Base-by-base conservation (phyloP, 441 rosid species). In the Omphalea diandra region DNA sequence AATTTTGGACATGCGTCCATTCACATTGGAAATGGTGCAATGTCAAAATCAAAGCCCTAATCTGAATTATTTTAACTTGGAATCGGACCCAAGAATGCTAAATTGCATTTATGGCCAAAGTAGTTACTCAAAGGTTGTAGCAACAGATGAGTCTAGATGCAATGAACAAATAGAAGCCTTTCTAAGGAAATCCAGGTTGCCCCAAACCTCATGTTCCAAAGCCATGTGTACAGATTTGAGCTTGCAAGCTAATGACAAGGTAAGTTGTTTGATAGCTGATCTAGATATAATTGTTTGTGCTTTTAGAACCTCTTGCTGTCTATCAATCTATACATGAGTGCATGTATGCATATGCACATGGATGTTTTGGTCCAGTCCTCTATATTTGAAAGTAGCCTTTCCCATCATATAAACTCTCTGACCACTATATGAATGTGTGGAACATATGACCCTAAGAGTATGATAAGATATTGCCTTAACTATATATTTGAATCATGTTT, bases 1-100 rank as follows among this genome's bases (percentile, higher is more conserved):
- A 56, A 79, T 85, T 65, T 78, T 94, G 79, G 77, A 94, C 83
- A 79, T 91, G 75, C 87, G 76, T 46, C 81, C 86, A 11, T 88
- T 82, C 72, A 71, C 80, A 64, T 73, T 72, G 74, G 78, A 76
- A 61, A 82, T 67, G 64, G 63, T 74, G 69, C 82, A 79, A 73
- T 55, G 57, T 80, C 77, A 73, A 63, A 82, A 75, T 33, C 72
- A 65, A 52, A 71, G 66, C 77, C 60, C 75, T 69, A 32, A 10
- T 46, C 59, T 72, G 62, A 50, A 79, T 70, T 35, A 38, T 63
- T 62, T 70, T 50, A 75, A 73, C 68, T 29, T 63, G 58, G 75
- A 74, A 71, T 69, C 59, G 47, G 77, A 70, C 38, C 18, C 74
- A 53, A 60, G 64, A 67, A 65, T 75, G 66, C 63, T 65, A 59